Evolutionary conservation across 306 rosid species (phyloP).

Genomic region (Glycine latifolia): DNA sequence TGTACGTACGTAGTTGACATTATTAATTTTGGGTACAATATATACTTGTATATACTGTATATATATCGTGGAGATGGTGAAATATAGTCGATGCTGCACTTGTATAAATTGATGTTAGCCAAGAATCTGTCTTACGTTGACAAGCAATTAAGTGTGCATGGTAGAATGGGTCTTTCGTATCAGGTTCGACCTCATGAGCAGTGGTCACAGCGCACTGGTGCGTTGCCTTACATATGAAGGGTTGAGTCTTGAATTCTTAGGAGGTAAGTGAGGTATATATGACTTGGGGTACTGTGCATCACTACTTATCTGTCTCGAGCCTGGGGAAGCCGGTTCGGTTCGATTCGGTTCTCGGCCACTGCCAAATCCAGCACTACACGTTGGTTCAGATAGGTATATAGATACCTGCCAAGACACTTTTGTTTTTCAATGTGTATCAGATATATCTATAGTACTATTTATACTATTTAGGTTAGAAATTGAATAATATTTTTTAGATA

Average conservation of each 20-base stretch:
- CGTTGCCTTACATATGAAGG: neutral
- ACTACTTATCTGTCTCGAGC: neutral
- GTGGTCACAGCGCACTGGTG: slow-evolving; percentile 27
- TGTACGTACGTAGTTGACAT: neutral
- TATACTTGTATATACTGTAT: neutral
- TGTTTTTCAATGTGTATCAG: too few relatives aligned
- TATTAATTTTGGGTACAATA: neutral
- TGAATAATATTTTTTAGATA: too few relatives aligned
- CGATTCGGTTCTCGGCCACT: neutral
- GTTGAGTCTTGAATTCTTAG: neutral
- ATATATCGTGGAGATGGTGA: neutral
- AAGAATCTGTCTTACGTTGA: slow-evolving; percentile 11
- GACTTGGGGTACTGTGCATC: neutral
- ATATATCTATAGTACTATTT: too few relatives aligned
- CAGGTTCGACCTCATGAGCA: neutral
- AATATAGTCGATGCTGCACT: neutral
- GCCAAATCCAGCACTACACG: neutral
- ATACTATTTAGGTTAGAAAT: too few relatives aligned
- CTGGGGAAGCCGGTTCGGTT: too few relatives aligned
- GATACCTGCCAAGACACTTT: too few relatives aligned
- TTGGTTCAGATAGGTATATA: too few relatives aligned
- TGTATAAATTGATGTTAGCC: neutral
- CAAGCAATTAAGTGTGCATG: neutral
- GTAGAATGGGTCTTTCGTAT: neutral
- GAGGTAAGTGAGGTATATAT: slow-evolving; percentile 20